Base-by-base conservation (phyloP, 306 rosid genomes). In the Argentina anserina region DNA sequence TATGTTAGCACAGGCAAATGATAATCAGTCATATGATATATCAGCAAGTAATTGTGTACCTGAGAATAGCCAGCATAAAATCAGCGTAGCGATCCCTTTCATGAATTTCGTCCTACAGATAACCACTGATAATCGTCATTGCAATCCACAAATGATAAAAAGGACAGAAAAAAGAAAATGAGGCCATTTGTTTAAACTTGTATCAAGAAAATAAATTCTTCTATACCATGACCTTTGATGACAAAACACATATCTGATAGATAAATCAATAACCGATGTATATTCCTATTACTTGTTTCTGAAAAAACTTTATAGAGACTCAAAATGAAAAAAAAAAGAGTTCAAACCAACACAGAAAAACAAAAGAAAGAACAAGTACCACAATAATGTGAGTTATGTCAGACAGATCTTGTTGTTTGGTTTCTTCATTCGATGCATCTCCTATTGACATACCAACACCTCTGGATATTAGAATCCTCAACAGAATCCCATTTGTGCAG, bases 81-180 rank as follows among this genome's bases (percentile, higher is more conserved):
- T 94, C 99, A 43, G 99, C 88, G 83, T 82, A 82, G 47, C 90
- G 90, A 79, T 94, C 99, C 83, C 99, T 88, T 88, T 94, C 99
- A 83, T 94, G 99, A 86, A 94, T 85, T 87, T 94, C 99, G 76
- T 94, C 99, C 99, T 94, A 84, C 79, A 77, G 73, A 39, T 74
- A 70, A 70, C 25, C 58, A 9, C 1, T 39, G 17, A 9, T 70
- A 23, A 70, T 70, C 53, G 64, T 10, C 29, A 25, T 34, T 52
- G 37, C 37, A 53, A 70, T 53, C 49, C 49, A 37, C 39, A 36
- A 36, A 21, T 39, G 31, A 70, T 14, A 33, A 31, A 69, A 70
- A n/a, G n/a, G n/a, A n/a, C n/a, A n/a, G n/a, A n/a, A 83, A 1
- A 53, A 82, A 58, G 64, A 69, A 72, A 39, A 25, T 39, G 23